phyloP scores from a whole-genome alignment of 495 filamentous ascomycete genomes.

The Talaromyces wortmannii region DNA sequence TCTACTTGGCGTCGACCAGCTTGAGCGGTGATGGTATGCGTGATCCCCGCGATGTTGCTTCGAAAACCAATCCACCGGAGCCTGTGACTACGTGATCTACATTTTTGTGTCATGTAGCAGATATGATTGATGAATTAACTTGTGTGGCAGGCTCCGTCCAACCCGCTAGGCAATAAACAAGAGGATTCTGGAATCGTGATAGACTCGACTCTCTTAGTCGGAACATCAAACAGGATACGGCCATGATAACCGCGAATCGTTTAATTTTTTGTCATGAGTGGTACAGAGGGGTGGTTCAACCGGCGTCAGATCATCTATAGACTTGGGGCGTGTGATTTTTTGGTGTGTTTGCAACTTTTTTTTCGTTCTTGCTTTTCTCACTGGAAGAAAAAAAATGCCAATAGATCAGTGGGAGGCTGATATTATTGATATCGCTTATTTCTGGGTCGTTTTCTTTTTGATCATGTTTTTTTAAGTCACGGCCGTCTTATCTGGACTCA shows the following conservation, averaged over 20 bases:
- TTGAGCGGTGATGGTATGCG: slow-evolving; percentile 39
- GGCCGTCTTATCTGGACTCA: not conserved
- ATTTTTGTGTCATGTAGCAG: slow-evolving; percentile 1
- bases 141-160: slow-evolving; percentile 31
- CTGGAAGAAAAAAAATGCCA: not conserved
- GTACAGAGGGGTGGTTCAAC: not conserved
- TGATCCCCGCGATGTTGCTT: slow-evolving; percentile 6
- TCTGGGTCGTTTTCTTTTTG: not conserved
- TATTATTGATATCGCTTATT: not conserved
- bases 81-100: slow-evolving; percentile 3
- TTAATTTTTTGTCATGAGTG: not conserved
- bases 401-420: not conserved
- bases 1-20: slow-evolving; percentile 41
- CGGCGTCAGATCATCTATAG: not conserved
- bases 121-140: slow-evolving; percentile 2
- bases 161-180: slow-evolving; percentile 33
- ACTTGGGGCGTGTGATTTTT: not conserved
- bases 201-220: not conserved
- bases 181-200: not conserved
- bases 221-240: not conserved
- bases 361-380: not conserved
- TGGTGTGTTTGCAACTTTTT: not conserved
- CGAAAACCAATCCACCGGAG: slow-evolving; percentile 4
- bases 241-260: not conserved
- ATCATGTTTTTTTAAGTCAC: not conserved